Base-by-base conservation (phyloP, 2,329 filamentous ascomycete genomes). In the Zymoseptoria tritici region DNA sequence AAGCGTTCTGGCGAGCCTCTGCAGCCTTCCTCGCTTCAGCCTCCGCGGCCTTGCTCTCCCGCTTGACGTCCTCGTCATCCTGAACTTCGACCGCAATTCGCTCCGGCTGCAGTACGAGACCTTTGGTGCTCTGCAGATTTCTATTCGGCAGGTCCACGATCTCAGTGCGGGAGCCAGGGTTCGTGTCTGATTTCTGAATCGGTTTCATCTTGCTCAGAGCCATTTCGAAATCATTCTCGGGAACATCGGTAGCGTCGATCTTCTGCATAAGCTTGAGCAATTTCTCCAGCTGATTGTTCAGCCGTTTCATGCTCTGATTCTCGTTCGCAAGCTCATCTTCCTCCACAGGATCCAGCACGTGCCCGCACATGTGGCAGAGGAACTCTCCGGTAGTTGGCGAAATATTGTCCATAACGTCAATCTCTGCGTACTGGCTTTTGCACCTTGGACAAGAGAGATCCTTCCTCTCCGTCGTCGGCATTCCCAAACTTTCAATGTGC, bases 381-480 rank as follows among this genome's bases (percentile, higher is more conserved):
- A 97, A 97, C 0, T 79, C 77, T 58, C 63, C 75, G 61, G 61
- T 72, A 2, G 77, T 75, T 1, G 81, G 80, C 55, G 88, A 85
- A 49, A 86, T 80, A 60, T 83, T 86, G 75, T 96, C 91, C 56
- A 97, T 78, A 1, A 95, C 92, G 66, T 97, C 92, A 75, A 97
- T 85, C 64, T 88, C 84, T 2, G 92, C 96, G 83, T 90, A 99
- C 72, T 96, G 89, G 1, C 89, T 83, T 66, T 87, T 85, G 78
- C 94, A 99, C 13, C 59, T 60, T 31, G 82, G 79, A 75, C 94
- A 99, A 61, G 88, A 87, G 70, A 92, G 95, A 72, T 97, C 94
- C 74, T 97, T 97, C 73, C 91, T 89, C 75, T 97, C 93, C 58
- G 75, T 74, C 9, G 87, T 88, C 0, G 90, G 87, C 19, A 90